phyloP scores from a whole-genome alignment of 345 rosid genomes.

The Diplotaxis tenuifolia region DNA sequence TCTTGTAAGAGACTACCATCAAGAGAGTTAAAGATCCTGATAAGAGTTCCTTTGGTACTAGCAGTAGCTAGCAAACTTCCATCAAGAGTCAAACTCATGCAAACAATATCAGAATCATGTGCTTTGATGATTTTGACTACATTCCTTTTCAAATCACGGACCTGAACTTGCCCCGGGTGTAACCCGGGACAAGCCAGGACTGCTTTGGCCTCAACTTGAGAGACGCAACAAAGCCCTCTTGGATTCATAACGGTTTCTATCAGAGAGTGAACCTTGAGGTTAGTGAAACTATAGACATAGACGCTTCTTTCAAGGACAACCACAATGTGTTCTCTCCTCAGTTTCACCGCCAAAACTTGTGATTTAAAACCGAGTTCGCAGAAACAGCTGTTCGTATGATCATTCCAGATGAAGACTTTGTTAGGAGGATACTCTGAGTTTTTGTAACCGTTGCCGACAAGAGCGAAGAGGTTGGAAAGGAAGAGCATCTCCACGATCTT shows the following conservation, averaged over 20 bases:
- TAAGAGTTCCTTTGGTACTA: constrained; percentile 76
- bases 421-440: constrained; percentile 61
- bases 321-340: constrained; percentile 61
- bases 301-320: constrained; percentile 71
- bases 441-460: constrained; percentile 55
- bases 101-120: constrained; percentile 70
- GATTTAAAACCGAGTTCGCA: constrained; percentile 72
- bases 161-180: constrained; percentile 66
- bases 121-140: constrained; percentile 57
- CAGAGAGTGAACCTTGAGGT: constrained; percentile 57
- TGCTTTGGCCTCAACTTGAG: constrained; percentile 52
- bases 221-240: constrained; percentile 77
- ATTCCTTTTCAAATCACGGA: constrained; percentile 74
- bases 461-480: constrained; percentile 71
- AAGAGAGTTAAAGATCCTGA: constrained; percentile 79
- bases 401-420: constrained; percentile 83
- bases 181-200: constrained; percentile 85
- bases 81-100: constrained; percentile 68
- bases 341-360: constrained; percentile 61
- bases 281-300: constrained; percentile 59
- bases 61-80: constrained; percentile 83
- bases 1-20: constrained; percentile 83
- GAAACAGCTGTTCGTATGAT: constrained; percentile 56
- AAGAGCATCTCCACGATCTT: constrained; percentile 84
- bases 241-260: constrained; percentile 65